These are phyloP conservation scores for Zygosaccharomyces rouxii DNA, from an alignment of 805 yeast genomes.

Conservation along the genomic window DNA sequence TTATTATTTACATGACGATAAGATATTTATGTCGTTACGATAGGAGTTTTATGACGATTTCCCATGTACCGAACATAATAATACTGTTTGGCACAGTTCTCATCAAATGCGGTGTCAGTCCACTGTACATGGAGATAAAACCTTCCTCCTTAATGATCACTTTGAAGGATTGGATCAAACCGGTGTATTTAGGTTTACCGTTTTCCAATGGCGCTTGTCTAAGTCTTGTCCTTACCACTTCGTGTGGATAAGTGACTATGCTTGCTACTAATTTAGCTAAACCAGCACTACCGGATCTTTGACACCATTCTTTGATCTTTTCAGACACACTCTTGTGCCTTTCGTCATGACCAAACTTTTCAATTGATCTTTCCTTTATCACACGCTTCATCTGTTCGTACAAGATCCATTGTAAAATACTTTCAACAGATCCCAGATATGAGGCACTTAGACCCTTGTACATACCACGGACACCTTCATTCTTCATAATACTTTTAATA, in stretches of 20 bases:
- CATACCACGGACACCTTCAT: slow-evolving; percentile 76
- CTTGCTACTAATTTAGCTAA: slow-evolving; percentile 93
- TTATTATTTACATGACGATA: slow-evolving; percentile 8
- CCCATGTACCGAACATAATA: slow-evolving; percentile 99
- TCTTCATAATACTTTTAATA: slow-evolving; percentile 55
- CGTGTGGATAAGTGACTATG: slow-evolving; percentile 92
- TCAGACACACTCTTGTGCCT: slow-evolving; percentile 46
- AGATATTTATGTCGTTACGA: slow-evolving; percentile 29
- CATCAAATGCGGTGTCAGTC: slow-evolving; percentile 92
- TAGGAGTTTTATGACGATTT: slow-evolving; percentile 60
- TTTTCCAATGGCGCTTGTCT: slow-evolving; percentile 87
- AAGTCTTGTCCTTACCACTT: slow-evolving; percentile 90
- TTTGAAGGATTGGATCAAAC: slow-evolving; percentile 80
- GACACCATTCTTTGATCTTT: slow-evolving; percentile 81
- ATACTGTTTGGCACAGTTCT: slow-evolving; percentile 97
- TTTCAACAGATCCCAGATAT: slow-evolving; percentile 87
- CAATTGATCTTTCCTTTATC: slow-evolving; percentile 50
- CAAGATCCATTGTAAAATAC: slow-evolving; percentile 92
- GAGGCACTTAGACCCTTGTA: slow-evolving; percentile 93
- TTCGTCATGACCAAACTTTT: slow-evolving; percentile 36
- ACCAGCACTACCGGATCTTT: slow-evolving; percentile 96
- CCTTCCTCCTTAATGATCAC: slow-evolving; percentile 92
- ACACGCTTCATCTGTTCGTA: slow-evolving; percentile 89
- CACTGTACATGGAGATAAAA: slow-evolving; percentile 89
- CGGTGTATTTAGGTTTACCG: slow-evolving; percentile 83